Evolutionary conservation across 2,329 filamentous ascomycete species (phyloP).

Genomic region (Beauveria sp.): DNA sequence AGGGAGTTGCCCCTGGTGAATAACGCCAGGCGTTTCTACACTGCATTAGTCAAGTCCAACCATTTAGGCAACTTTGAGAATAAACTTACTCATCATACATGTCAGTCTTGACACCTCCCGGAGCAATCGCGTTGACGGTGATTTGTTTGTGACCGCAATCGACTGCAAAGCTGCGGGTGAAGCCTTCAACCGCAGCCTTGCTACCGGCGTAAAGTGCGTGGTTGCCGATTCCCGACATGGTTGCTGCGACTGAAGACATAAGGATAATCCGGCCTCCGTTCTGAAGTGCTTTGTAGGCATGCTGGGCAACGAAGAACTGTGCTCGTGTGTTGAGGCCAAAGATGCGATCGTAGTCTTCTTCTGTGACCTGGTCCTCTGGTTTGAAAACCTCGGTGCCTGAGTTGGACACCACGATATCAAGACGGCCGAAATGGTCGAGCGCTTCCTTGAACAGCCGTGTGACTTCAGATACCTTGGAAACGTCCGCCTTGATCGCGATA

Average conservation of each 20-base stretch:
- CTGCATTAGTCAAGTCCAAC: not conserved
- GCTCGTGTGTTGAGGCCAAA: slow-evolving; percentile 65
- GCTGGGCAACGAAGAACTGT: slow-evolving; percentile 73
- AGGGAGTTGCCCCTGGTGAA: not conserved
- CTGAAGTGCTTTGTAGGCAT: slow-evolving; percentile 63
- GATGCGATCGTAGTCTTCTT: slow-evolving; percentile 64
- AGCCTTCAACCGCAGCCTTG: slow-evolving; percentile 67
- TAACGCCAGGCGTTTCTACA: not conserved
- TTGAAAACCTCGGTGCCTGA: slow-evolving; percentile 60
- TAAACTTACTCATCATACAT: slow-evolving; percentile 42
- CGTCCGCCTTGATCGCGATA: slow-evolving; percentile 56
- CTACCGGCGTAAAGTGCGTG: slow-evolving; percentile 65
- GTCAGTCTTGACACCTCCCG: slow-evolving; percentile 66
- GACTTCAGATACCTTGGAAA: slow-evolving; percentile 52
- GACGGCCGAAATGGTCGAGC: slow-evolving; percentile 56
- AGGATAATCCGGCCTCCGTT: slow-evolving; percentile 64
- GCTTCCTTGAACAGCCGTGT: slow-evolving; percentile 57
- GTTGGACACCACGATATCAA: slow-evolving; percentile 69
- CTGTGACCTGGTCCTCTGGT: slow-evolving; percentile 54
- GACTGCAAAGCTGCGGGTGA: slow-evolving; percentile 63
- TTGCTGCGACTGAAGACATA: slow-evolving; percentile 62
- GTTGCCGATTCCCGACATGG: slow-evolving; percentile 30
- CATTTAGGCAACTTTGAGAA: not conserved
- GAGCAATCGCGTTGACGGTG: slow-evolving; percentile 66
- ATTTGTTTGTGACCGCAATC: slow-evolving; percentile 62